Evolutionary conservation across 768 basidiomycete genomes (phyloP).

Genomic region (Rhodotorula kratochvilovae): DNA sequence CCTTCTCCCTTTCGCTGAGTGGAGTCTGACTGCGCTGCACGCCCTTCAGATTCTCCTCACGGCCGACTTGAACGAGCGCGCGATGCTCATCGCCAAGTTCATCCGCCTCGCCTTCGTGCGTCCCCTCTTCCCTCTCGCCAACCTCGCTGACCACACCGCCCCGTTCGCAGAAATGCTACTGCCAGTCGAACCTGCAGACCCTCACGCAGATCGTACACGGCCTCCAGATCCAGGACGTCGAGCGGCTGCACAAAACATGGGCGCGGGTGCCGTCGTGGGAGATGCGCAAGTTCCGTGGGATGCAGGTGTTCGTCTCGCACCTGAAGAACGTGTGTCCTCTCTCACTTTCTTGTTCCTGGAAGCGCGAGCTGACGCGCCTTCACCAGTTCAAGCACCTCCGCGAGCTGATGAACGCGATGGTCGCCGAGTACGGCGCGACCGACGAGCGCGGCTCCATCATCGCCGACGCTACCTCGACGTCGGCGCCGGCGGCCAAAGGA

Average conservation of each 20-base stretch:
- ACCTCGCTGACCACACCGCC: constrained; percentile 1
- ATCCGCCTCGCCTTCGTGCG: constrained; percentile 79
- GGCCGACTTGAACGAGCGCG: constrained; percentile 57
- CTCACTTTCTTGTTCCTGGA: not conserved
- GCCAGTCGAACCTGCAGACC: constrained; percentile 69
- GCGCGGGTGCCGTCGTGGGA: constrained; percentile 65
- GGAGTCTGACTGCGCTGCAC: constrained; percentile 45
- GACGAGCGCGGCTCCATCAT: not conserved
- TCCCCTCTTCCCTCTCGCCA: constrained; percentile 7
- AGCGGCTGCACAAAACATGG: constrained; percentile 64
- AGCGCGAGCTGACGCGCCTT: not conserved
- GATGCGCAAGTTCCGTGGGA: constrained; percentile 64
- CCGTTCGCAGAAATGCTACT: constrained; percentile 66
- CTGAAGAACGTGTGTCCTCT: constrained; percentile 61
- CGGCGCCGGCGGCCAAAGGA: constrained; percentile 11
- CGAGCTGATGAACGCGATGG: constrained; percentile 26
- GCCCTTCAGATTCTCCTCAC: constrained; percentile 72
- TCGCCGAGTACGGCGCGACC: constrained; percentile 33
- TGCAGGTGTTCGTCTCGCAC: constrained; percentile 63
- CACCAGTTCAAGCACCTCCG: constrained; percentile 39
- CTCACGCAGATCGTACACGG: constrained; percentile 74
- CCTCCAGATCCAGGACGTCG: constrained; percentile 65
- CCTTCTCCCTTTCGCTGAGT: not conserved
- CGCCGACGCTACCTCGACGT: not conserved
- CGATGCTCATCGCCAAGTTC: constrained; percentile 66